These are phyloP conservation scores for Polyporus tsugae DNA, from an alignment of 1,284 basidiomycete genomes.

Conservation along the genomic window DNA sequence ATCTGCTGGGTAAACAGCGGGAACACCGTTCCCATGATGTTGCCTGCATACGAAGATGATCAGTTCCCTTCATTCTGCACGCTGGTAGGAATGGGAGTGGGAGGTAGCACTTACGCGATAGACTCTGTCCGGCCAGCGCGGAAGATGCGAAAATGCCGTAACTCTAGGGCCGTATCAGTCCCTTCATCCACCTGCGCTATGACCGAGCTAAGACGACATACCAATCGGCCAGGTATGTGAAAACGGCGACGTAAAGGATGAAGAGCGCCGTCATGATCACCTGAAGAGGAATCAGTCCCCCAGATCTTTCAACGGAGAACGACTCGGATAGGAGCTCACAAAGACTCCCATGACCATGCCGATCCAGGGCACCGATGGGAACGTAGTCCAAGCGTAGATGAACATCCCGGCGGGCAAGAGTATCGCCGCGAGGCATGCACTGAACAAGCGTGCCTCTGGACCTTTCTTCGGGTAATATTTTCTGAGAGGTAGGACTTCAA, in stretches of 20 bases:
- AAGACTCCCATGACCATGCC: constrained; percentile 62
- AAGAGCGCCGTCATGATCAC: constrained; percentile 60
- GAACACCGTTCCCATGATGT: constrained; percentile 65
- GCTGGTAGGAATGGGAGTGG: background rate
- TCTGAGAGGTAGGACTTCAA: constrained; percentile 41
- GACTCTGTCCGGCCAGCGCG: constrained; percentile 79
- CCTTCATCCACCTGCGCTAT: background rate
- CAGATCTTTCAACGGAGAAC: constrained; percentile 1
- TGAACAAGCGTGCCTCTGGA: constrained; percentile 79
- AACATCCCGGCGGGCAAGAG: constrained; percentile 72
- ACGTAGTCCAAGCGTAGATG: constrained; percentile 71
- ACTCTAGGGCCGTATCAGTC: constrained; percentile 42
- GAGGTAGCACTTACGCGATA: constrained; percentile 58
- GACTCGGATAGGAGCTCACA: constrained; percentile 44
- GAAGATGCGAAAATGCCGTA: constrained; percentile 81
- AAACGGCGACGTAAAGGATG: constrained; percentile 71
- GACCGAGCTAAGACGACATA: constrained; percentile 40
- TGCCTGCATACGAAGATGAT: constrained; percentile 48
- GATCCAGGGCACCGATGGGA: constrained; percentile 62
- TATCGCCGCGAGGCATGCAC: constrained; percentile 71
- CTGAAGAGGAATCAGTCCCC: constrained; percentile 15
- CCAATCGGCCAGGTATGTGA: constrained; percentile 83
- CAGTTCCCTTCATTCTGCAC: background rate
- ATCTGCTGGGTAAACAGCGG: constrained; percentile 73
- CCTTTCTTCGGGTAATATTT: constrained; percentile 62